These are phyloP conservation scores for carrot (Daucus carota) DNA, from an alignment of 129 eudicot species.

Conservation along the genomic window DH1_v3.0 NC_030386.2:37287501-37288000, in stretches of 20 bases:
- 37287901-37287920: no score
- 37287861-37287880: constrained; percentile 95
- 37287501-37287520: neutral
- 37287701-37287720: neutral
- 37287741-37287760: neutral
- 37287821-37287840: constrained; percentile 87
- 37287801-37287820: constrained; percentile 87
- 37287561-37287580: neutral
- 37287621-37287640: neutral
- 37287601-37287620: neutral
- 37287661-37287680: neutral
- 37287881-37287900: constrained; percentile 30
- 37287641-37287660: neutral
- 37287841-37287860: constrained; percentile 78
- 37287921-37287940: no score
- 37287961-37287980: neutral
- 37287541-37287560: neutral
- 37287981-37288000: neutral
- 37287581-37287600: neutral
- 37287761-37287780: constrained; percentile 59
- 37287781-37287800: constrained; percentile 91
- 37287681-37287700: neutral
- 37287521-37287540: neutral
- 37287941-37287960: neutral
- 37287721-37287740: neutral